Base-by-base conservation (phyloP, 2,329 filamentous ascomycete genomes). In the Coleophoma eucalyptorum region DNA sequence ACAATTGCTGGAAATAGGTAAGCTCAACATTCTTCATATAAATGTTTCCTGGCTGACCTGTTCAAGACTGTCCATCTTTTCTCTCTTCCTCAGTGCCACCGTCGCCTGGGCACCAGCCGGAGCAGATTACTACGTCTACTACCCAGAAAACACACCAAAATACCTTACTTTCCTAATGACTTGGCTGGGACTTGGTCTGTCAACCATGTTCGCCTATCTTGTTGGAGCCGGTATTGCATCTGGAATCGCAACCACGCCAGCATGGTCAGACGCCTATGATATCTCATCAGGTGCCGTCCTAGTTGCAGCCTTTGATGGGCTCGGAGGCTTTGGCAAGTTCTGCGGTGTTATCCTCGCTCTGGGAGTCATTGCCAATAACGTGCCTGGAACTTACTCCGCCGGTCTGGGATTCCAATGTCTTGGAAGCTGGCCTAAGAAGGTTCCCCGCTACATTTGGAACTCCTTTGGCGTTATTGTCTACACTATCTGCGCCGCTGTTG, bases 81-180 rank as follows among this genome's bases (percentile, higher is more conserved):
- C 80, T 19, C 70, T 89, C 42, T 86, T 80, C 55, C 71, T 86
- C 8, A 82, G 83, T 16, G 77, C 78, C 2, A 78, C 80, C 7
- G 77, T 86, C 50, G 83, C 81, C 2, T 87, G 84, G 64, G 71
- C 77, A 1, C 78, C 80, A 3, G 74, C 76, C 2, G 80, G 77
- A 12, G 79, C 79, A 0, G 83, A 87, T 62, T 86, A 80, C 63
- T 86, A 85, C 58, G 81, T 86, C 50, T 87, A 85, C 65, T 84
- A 58, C 79, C 80, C 0, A 3, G 18, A 35, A 10, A 15, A 71
- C 76, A 49, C 65, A 69, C 49, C 76, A 77, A 1, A 31, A 11
- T 67, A 67, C 57, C 74, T 73, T 50, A 69, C 85, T 43, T 85
- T 84, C 59, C 54, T 67, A 42, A 71, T 81, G 34, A 83, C 80